Evolutionary conservation across 228 moss, liverwort and hornwort species (phyloP).

Genomic region (Sphagnum fallax): DNA sequence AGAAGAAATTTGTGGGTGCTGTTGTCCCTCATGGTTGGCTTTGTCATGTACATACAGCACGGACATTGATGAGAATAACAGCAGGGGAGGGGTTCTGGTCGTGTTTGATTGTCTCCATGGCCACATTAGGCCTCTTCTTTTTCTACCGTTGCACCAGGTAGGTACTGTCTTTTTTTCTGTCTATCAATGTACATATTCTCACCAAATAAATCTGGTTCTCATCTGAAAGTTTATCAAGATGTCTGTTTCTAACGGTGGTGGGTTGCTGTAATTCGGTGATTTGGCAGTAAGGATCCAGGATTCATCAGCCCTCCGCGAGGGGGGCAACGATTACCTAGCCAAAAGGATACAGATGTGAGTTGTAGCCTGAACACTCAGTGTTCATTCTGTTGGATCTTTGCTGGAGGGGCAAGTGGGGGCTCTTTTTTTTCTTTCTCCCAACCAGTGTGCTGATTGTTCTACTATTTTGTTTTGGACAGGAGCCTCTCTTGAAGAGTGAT

Average conservation of each 20-base stretch:
- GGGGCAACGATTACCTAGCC: conserved; percentile 14
- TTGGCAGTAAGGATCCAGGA: conserved; percentile 88
- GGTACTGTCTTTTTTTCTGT: not conserved
- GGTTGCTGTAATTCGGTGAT: no score
- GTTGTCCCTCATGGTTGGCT: no score
- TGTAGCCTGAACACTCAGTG: not conserved
- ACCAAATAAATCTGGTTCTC: no score
- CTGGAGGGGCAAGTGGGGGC: no score
- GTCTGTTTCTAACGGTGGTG: not conserved
- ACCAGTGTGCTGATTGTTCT: no score
- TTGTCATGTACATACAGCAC: conserved; percentile 26
- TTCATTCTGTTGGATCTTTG: no score
- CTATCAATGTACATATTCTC: not conserved
- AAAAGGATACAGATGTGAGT: conserved; percentile 41
- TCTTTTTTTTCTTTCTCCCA: no score
- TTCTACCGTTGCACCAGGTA: conserved; percentile 89
- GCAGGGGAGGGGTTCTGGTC: conserved; percentile 89
- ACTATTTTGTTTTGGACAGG: conserved; percentile 19
- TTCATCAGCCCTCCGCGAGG: conserved; percentile 52
- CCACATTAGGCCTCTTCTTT: conserved; percentile 73
- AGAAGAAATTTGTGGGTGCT: no score
- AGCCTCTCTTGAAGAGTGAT: conserved; percentile 61
- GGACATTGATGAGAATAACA: conserved; percentile 66
- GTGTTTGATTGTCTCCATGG: conserved; percentile 64
- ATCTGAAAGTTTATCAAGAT: no score